Base-by-base conservation (phyloP, 306 rosid genomes). In the Gastrolobium bilobum region DNA sequence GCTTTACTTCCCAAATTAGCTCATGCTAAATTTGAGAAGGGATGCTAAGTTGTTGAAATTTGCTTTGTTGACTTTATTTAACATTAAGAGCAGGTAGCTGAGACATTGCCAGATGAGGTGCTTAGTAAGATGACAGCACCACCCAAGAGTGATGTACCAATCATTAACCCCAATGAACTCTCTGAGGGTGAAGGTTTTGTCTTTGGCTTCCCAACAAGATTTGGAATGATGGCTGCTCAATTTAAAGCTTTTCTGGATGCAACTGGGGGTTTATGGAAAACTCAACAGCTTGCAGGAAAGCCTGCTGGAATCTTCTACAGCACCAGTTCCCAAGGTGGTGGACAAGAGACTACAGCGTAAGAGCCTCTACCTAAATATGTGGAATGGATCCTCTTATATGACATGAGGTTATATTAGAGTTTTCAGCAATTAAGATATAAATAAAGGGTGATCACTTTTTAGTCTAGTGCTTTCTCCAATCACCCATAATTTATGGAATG, bases 281-380 rank as follows among this genome's bases (percentile, higher is more conserved):
- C 97, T 48, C 94, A 92, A 83, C 90, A 88, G 79, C 97, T 92
- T 79, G 93, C 91, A 5, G 97, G 97, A 51, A 92, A 90, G 73
- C 97, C 94, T 42, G 93, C 97, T 2, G 93, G 97, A 50, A 56
- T 92, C 81, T 92, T 92, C 81, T 88, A 63, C 80, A 85, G 94
- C 86, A 92, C 97, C 0, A 91, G 93, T 48, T 88, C 94, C 60
- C 97, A 92, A 80, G 94, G 97, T 34, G 93, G 94, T 34, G 97
- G 97, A 53, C 94, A 92, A 79, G 94, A 92, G 84, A 92, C 94
- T 10, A 92, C 94, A 2, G 91, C 94, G 97, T 92, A 86, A 88
- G 94, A 81, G 35, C 73, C 48, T n/a, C 5, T 26, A 3, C 38
- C 44, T 20, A 44, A 34, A 15, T 13, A 2, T 42, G 8, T 4